Evolutionary conservation across 2,329 filamentous ascomycete species (phyloP).

Genomic region (Sporothrix variecibatus): DNA sequence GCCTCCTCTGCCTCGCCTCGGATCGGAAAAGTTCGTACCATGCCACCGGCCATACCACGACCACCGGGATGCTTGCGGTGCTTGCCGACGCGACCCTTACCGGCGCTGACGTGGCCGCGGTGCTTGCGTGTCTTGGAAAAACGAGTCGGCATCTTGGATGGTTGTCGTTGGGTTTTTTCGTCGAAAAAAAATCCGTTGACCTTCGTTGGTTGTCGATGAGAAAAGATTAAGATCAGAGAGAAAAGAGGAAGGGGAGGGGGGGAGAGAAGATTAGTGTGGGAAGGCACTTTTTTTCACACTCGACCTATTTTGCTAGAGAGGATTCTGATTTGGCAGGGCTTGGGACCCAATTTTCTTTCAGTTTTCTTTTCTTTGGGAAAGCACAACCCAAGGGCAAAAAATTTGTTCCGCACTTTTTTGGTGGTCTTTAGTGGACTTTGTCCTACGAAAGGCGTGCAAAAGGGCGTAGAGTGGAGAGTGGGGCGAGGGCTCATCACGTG

Average conservation of each 20-base stretch:
- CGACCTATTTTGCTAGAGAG: conserved; percentile 10
- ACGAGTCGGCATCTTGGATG: conserved; percentile 61
- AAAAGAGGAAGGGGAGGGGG: not conserved
- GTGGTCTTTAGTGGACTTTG: not conserved
- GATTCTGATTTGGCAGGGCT: conserved; percentile 9
- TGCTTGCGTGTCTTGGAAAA: conserved; percentile 77
- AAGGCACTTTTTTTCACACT: conserved; percentile 10
- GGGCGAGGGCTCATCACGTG: conserved; percentile 23
- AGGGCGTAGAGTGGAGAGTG: conserved; percentile 1
- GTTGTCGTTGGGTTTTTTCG: conserved; percentile 28
- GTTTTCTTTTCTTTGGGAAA: not conserved
- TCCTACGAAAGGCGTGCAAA: not conserved
- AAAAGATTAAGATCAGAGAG: conserved; percentile 16
- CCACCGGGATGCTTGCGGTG: conserved; percentile 88
- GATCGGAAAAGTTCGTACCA: conserved; percentile 28
- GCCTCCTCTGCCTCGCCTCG: not conserved
- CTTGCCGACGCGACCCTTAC: conserved; percentile 98
- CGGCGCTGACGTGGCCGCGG: conserved; percentile 97
- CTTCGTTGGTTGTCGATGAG: conserved; percentile 25
- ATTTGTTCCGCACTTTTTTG: conserved; percentile 25
- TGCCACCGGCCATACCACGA: conserved; percentile 91
- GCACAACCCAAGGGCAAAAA: conserved; percentile 4
- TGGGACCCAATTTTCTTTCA: conserved; percentile 1
- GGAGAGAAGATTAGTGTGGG: conserved; percentile 7
- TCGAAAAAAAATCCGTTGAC: conserved; percentile 25